phyloP scores from a whole-genome alignment of 2,329 filamentous ascomycete species.

The Ophiostoma angusticollis region DNA sequence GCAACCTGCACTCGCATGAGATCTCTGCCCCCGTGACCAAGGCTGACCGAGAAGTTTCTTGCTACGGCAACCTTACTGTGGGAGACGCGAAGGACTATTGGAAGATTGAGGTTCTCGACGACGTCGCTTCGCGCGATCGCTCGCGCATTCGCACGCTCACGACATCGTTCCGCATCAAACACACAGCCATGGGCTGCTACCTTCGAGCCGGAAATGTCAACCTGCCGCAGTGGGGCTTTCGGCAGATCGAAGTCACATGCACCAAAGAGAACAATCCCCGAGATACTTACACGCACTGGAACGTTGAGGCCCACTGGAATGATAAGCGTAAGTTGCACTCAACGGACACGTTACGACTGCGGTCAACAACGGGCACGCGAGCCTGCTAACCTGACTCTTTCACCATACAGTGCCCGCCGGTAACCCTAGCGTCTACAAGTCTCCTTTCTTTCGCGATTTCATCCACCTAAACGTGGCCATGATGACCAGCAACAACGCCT shows the following conservation, averaged over 20 bases:
- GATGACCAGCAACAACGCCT: constrained; percentile 99
- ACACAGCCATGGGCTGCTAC: constrained; percentile 77
- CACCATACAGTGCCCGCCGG: constrained; percentile 75
- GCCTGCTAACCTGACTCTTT: constrained; percentile 22
- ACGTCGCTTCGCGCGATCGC: constrained; percentile 75
- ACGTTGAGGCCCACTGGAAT: constrained; percentile 89
- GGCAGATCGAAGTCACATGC: constrained; percentile 97
- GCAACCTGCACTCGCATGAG: constrained; percentile 90
- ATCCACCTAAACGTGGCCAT: constrained; percentile 97
- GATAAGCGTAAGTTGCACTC: constrained; percentile 71
- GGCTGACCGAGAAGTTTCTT: constrained; percentile 82
- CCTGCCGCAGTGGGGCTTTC: constrained; percentile 97
- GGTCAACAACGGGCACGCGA: too few relatives aligned
- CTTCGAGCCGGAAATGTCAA: constrained; percentile 91
- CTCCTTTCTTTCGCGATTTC: constrained; percentile 94
- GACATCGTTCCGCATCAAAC: constrained; percentile 79
- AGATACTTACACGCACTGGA: constrained; percentile 97
- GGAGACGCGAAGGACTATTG: constrained; percentile 98
- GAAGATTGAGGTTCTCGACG: constrained; percentile 81
- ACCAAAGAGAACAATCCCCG: constrained; percentile 83
- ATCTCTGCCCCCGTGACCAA: constrained; percentile 84
- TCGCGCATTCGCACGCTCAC: constrained; percentile 83
- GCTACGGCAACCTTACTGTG: constrained; percentile 87
- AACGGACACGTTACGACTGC: too few relatives aligned
- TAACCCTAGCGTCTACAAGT: constrained; percentile 86